Evolutionary conservation across 495 filamentous ascomycete genomes (phyloP), one percentile per base, ranked within the genome.

Genomic region (Penicillium lividum): DNA sequence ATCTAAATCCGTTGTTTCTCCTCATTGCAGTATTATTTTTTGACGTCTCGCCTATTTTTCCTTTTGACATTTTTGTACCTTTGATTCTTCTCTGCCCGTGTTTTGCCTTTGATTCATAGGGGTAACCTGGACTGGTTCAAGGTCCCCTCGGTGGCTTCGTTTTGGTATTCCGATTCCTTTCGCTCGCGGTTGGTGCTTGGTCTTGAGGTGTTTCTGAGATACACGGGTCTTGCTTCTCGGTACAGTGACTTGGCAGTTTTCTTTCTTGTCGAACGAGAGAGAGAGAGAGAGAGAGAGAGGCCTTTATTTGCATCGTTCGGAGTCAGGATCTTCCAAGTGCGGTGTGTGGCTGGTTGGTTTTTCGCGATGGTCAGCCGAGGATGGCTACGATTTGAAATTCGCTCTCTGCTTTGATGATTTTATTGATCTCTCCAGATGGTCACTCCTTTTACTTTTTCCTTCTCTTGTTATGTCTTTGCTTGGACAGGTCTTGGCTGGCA

Each of bases 271-370:
- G 28, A 15, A 25, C 13, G 33, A 16, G 50, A 64, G 22, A 22
- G 22, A 22, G 9, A 43, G n/a, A n/a, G n/a, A n/a, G 33, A 52
- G 51, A 16, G 9, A 43, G 7, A 15, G 27, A 13, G 51, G 44
- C 51, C 51, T 28, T 57, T 48, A 47, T 57, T 61, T 65, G 60
- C 66, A 69, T 69, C 61, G 53, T 63, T 67, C 52, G 66, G 66
- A 66, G 66, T 68, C 60, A 49, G 59, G 64, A 57, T 62, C 48
- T 33, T 60, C 59, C 54, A 54, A 62, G 54, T 63, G 54, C 55
- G 60, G 50, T 56, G 34, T 30, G 46, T 53, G 34, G 22, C 48
- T 60, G 55, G 56, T 63, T 59, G 13, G 45, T 46, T 43, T 47
- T 43, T 43, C 49, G 36, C 34, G 54, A 54, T 22, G 51, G 34